A percentile compares a stretch with the other conserved stretches of the same genome.
phyloP scores from a whole-genome alignment of 495 filamentous ascomycete genomes.

The Aspergillus bridgeri region DNA sequence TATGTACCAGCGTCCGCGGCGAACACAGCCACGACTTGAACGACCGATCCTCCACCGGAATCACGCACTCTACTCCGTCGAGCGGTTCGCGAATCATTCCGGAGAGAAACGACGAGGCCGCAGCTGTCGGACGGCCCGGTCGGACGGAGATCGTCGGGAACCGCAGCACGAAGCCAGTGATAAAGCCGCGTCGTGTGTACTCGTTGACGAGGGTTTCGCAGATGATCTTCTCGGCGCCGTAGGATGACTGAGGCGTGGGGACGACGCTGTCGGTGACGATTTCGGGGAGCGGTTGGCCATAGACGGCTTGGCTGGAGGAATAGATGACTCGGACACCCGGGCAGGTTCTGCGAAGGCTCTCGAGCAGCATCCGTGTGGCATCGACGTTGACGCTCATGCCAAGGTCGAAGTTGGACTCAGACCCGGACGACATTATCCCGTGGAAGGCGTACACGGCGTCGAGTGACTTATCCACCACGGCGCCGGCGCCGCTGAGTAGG shows the following conservation, averaged over 20 bases:
- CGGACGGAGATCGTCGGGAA: conserved; percentile 72
- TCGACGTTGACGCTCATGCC: conserved; percentile 70
- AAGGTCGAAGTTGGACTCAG: conserved; percentile 68
- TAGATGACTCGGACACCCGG: conserved; percentile 63
- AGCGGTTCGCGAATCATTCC: conserved; percentile 66
- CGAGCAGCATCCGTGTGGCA: conserved; percentile 59
- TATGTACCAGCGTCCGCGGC: conserved; percentile 59
- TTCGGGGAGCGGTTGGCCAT: conserved; percentile 50
- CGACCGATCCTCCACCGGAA: conserved; percentile 57
- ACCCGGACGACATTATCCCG: conserved; percentile 75
- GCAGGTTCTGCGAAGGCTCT: conserved; percentile 50
- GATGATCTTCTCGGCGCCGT: conserved; percentile 72
- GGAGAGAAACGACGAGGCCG: conserved; percentile 65
- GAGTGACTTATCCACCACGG: conserved; percentile 50
- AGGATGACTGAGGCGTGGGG: conserved; percentile 65
- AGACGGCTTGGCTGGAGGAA: conserved; percentile 55
- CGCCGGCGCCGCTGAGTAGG: conserved; percentile 49
- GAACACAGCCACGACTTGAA: conserved; percentile 64
- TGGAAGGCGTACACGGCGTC: conserved; percentile 72
- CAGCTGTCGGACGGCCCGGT: conserved; percentile 64
- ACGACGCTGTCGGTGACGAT: conserved; percentile 51
- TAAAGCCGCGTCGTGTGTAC: conserved; percentile 60
- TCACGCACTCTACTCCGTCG: conserved; percentile 55
- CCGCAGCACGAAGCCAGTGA: conserved; percentile 62
- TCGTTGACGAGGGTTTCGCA: conserved; percentile 71